phyloP scores from a whole-genome alignment of 208 protist genomes.

The Leishmania major region DNA sequence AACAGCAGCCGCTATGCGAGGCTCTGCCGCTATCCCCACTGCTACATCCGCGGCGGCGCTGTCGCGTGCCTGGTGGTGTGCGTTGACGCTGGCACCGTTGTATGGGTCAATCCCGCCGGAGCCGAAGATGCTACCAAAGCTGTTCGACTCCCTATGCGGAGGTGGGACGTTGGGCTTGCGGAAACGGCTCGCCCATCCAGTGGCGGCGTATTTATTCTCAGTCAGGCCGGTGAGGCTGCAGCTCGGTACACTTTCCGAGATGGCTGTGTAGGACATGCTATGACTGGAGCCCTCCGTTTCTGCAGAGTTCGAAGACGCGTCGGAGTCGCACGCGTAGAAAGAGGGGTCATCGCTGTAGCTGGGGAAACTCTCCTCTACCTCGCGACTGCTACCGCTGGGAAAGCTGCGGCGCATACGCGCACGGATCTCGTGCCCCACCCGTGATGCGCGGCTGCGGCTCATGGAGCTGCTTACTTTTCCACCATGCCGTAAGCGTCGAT shows the following conservation, averaged over 20 bases:
- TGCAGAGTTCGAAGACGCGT: constrained; percentile 20
- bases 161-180: constrained; percentile 11
- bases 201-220: constrained; percentile 29
- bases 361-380: constrained; percentile 37
- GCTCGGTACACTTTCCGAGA: constrained; percentile 75
- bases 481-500: constrained; percentile 22
- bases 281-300: constrained; percentile 31
- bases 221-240: constrained; percentile 64
- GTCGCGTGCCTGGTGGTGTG: constrained; percentile 14
- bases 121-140: constrained; percentile 55
- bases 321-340: constrained; percentile 49
- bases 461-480: constrained; percentile 25
- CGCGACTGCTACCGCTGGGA: constrained; percentile 30
- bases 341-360: constrained; percentile 50
- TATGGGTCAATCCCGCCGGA: constrained; percentile 43
- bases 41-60: constrained; percentile 3
- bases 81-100: constrained; percentile 32
- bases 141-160: constrained; percentile 25
- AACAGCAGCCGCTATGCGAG: constrained; percentile 1
- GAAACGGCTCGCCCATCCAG: constrained; percentile 26
- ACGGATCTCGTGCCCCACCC: constrained; percentile 16
- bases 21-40: neutral
- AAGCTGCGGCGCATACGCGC: constrained; percentile 19
- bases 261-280: constrained; percentile 45
- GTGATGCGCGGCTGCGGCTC: constrained; percentile 26